Evolutionary conservation across 768 basidiomycete species (phyloP).

Genomic region (Rhizopogon salebrosus): DNA sequence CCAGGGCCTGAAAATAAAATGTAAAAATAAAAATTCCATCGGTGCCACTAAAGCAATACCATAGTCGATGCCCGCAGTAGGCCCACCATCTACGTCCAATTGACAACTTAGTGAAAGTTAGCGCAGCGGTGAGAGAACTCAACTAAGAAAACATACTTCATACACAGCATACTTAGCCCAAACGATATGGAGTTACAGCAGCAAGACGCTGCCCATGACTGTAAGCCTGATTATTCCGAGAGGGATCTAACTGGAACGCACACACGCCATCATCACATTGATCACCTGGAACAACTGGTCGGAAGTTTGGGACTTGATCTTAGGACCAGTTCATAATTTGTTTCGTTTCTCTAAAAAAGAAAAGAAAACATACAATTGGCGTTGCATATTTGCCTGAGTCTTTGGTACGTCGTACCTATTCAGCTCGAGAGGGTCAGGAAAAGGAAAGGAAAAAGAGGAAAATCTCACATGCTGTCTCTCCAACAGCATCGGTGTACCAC

Average conservation of each 20-base stretch:
- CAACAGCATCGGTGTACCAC: constrained; percentile 20
- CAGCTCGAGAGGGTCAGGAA: background rate
- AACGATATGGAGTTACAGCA: constrained; percentile 24
- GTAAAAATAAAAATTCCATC: background rate
- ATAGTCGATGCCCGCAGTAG: constrained; percentile 10
- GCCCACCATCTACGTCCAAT: constrained; percentile 7
- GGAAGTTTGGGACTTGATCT: constrained; percentile 17
- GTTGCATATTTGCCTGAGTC: constrained; percentile 21
- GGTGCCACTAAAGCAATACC: constrained; percentile 1
- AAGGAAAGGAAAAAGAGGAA: background rate
- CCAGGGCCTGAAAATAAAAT: constrained; percentile 3
- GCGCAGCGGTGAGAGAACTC: background rate
- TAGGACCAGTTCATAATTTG: background rate
- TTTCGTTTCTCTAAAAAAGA: too few species aligned
- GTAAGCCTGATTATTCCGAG: background rate
- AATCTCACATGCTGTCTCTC: constrained; percentile 23
- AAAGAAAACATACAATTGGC: constrained; percentile 9
- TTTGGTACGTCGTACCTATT: constrained; percentile 19
- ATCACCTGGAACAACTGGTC: constrained; percentile 16
- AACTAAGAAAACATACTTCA: constrained; percentile 13
- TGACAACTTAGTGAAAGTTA: constrained; percentile 15
- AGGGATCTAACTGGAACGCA: constrained; percentile 1
- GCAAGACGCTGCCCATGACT: constrained; percentile 11
- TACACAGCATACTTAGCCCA: constrained; percentile 22
- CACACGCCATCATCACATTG: constrained; percentile 18